These are phyloP conservation scores for Fusarium sp. DNA, from an alignment of 2,329 filamentous ascomycete species.

Conservation along the genomic window DNA sequence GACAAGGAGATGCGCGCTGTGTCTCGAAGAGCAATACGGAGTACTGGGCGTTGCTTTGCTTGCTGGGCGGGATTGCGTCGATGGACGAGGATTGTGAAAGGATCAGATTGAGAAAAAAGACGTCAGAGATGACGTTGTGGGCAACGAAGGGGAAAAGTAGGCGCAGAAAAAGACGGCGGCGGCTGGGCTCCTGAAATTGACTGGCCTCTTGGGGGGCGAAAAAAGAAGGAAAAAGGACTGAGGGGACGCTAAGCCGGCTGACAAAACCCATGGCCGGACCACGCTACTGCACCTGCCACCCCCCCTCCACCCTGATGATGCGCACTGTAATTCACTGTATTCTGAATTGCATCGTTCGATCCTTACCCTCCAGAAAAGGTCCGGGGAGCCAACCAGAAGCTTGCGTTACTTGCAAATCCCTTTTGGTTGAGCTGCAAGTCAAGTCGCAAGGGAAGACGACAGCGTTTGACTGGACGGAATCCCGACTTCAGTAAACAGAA, in stretches of 20 bases:
- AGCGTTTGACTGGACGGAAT: constrained; percentile 23
- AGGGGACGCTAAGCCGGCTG: constrained; percentile 35
- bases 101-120: constrained; percentile 57
- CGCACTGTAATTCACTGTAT: constrained; percentile 42
- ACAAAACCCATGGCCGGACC: constrained; percentile 33
- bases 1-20: constrained; percentile 39
- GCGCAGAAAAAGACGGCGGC: constrained; percentile 53
- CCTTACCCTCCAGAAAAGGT: constrained; percentile 35
- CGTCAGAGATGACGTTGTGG: constrained; percentile 64
- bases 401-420: constrained; percentile 4
- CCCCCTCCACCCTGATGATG: not conserved
- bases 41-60: constrained; percentile 47
- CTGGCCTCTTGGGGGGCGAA: constrained; percentile 37
- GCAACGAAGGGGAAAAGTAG: constrained; percentile 53
- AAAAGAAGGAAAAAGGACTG: constrained; percentile 35
- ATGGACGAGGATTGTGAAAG: constrained; percentile 54
- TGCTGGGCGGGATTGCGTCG: constrained; percentile 51
- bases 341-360: constrained; percentile 47
- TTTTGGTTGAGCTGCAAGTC: constrained; percentile 17
- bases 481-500: constrained; percentile 8
- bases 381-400: constrained; percentile 35
- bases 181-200: constrained; percentile 50
- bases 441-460: not conserved
- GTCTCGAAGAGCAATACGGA: constrained; percentile 35
- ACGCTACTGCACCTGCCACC: constrained; percentile 2